phyloP scores from a whole-genome alignment of 2,329 filamentous ascomycete genomes.

The Elsinoe perseae region DNA sequence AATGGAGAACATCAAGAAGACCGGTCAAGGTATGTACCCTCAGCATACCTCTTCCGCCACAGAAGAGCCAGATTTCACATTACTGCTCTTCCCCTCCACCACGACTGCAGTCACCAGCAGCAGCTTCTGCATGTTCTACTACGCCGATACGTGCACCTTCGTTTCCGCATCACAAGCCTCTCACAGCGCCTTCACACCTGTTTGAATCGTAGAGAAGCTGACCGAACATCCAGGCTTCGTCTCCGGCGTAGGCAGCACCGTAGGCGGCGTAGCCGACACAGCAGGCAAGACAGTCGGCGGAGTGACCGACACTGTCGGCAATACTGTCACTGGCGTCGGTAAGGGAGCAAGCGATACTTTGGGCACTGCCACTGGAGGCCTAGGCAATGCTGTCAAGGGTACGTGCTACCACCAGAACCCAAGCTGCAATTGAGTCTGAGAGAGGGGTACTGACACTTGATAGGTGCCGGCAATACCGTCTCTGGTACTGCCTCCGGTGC shows the following conservation, averaged over 20 bases:
- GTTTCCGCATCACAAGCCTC: neutral
- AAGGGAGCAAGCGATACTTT: constrained; percentile 19
- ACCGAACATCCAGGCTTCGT: constrained; percentile 17
- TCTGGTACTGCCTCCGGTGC: neutral
- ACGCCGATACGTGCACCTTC: too few relatives aligned
- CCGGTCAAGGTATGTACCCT: constrained; percentile 3
- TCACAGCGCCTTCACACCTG: neutral
- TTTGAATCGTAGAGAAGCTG: neutral
- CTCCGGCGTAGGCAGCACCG: constrained; percentile 30
- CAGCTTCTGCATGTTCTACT: too few relatives aligned
- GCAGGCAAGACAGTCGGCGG: constrained; percentile 28
- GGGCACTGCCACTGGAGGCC: constrained; percentile 16
- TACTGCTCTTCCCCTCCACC: too few relatives aligned
- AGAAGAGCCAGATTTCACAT: neutral
- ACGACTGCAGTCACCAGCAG: too few relatives aligned
- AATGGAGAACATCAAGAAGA: constrained; percentile 14
- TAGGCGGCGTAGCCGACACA: constrained; percentile 29
- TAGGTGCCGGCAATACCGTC: constrained; percentile 4
- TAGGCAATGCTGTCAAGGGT: constrained; percentile 20
- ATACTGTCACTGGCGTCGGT: constrained; percentile 24
- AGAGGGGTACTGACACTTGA: neutral
- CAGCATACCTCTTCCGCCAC: neutral
- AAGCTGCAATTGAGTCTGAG: neutral
- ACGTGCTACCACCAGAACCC: neutral
- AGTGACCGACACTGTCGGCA: constrained; percentile 25